Evolutionary conservation across 768 basidiomycete species (phyloP).

Genomic region (Artomyces pyxidatus): DNA sequence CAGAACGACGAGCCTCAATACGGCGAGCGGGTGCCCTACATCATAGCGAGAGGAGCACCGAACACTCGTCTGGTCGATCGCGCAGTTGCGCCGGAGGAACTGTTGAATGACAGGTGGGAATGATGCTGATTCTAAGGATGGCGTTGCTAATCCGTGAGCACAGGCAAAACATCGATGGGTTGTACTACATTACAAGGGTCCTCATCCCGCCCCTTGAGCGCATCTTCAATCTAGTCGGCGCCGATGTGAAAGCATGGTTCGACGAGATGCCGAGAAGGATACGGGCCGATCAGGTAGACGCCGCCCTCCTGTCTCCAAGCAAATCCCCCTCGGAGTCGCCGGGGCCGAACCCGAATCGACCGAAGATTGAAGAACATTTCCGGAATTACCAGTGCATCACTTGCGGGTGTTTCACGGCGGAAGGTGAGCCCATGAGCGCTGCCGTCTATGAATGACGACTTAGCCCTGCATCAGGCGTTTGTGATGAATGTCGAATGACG

Average conservation of each 20-base stretch:
- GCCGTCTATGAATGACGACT: not conserved
- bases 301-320: constrained; percentile 28
- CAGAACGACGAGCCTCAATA: constrained; percentile 83
- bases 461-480: constrained; percentile 27
- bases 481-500: constrained; percentile 15
- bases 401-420: constrained; percentile 48
- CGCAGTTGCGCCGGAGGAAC: constrained; percentile 64
- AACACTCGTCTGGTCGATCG: constrained; percentile 64
- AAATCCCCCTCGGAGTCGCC: constrained; percentile 16
- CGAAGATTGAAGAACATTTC: constrained; percentile 73
- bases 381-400: constrained; percentile 58
- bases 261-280: constrained; percentile 72
- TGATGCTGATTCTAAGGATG: too few relatives aligned
- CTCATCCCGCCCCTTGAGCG: constrained; percentile 87
- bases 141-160: too few relatives aligned
- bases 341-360: constrained; percentile 27
- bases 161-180: constrained; percentile 70
- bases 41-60: constrained; percentile 63
- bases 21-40: constrained; percentile 88
- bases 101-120: constrained; percentile 54
- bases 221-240: constrained; percentile 87
- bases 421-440: constrained; percentile 32
- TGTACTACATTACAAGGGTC: constrained; percentile 82
- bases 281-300: constrained; percentile 30
- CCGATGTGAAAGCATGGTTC: constrained; percentile 82